Percentiles rank a stretch among this genome's conserved stretches.
These are phyloP conservation scores for Verticillium zaregamsianum DNA, from an alignment of 2,329 filamentous ascomycete genomes.

Conservation along the genomic window DNA sequence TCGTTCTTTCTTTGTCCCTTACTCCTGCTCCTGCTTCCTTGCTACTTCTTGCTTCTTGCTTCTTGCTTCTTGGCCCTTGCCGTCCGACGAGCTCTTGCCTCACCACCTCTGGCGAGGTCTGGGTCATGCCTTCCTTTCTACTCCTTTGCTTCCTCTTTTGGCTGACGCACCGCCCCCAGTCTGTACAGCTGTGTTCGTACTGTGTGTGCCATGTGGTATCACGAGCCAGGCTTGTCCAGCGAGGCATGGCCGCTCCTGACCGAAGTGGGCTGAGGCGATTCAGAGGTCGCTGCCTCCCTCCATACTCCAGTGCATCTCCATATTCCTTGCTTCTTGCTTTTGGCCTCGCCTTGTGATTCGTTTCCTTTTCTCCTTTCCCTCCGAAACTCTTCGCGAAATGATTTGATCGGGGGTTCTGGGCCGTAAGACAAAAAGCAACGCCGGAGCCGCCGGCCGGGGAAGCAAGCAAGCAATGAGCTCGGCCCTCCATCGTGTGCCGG, in stretches of 20 bases:
- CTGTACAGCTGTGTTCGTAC: too few relatives aligned
- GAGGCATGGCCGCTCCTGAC: neutral
- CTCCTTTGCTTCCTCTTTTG: too few relatives aligned
- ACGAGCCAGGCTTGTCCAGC: neutral
- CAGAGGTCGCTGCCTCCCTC: too few relatives aligned
- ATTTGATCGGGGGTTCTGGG: neutral
- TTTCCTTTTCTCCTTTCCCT: slow-evolving; percentile 4
- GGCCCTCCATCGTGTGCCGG: neutral
- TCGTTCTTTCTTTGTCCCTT: neutral
- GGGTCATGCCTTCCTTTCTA: too few relatives aligned
- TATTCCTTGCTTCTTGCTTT: neutral
- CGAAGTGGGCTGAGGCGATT: neutral
- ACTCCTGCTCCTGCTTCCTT: too few relatives aligned
- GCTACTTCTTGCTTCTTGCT: neutral
- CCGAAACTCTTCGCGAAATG: neutral
- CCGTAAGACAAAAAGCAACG: neutral
- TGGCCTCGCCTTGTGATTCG: neutral
- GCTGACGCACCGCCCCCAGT: too few relatives aligned
- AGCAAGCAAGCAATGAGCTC: neutral
- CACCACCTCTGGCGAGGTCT: neutral
- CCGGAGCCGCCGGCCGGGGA: neutral
- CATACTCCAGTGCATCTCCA: neutral
- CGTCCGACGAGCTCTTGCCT: neutral
- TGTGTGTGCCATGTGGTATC: too few relatives aligned
- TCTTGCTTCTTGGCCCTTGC: neutral